Evolutionary conservation across 2,329 filamentous ascomycete genomes (phyloP).

Genomic region (Thielaviopsis cerberus): DNA sequence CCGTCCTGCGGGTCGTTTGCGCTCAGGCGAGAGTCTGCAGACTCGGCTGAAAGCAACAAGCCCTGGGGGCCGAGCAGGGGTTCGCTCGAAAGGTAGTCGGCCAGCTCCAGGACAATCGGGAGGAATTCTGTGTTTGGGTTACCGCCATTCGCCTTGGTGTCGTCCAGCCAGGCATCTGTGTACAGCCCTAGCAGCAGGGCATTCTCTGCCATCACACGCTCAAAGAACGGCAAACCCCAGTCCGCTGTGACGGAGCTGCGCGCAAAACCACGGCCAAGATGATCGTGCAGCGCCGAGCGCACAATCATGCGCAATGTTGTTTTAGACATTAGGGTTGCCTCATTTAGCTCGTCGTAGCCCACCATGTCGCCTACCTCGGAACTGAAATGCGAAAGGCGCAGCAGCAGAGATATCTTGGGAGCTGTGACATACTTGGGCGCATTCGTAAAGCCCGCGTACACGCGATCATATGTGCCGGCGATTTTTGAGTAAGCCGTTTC

Average conservation of each 20-base stretch:
- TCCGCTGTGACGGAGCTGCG: slow-evolving; percentile 79
- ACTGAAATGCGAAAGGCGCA: slow-evolving; percentile 56
- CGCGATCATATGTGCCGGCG: slow-evolving; percentile 56
- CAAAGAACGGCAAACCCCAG: slow-evolving; percentile 90
- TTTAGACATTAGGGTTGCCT: slow-evolving; percentile 61
- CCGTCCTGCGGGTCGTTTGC: slow-evolving; percentile 52
- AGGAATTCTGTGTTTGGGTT: slow-evolving; percentile 51
- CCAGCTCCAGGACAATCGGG: slow-evolving; percentile 62
- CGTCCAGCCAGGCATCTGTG: slow-evolving; percentile 62
- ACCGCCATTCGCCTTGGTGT: slow-evolving; percentile 15
- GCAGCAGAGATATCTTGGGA: slow-evolving; percentile 63
- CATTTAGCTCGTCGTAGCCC: slow-evolving; percentile 57
- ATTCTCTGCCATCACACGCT: slow-evolving; percentile 93
- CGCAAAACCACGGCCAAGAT: slow-evolving; percentile 37
- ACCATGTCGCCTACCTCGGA: slow-evolving; percentile 65
- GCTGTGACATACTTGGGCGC: slow-evolving; percentile 85
- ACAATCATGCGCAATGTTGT: slow-evolving; percentile 60
- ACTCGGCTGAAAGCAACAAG: slow-evolving; percentile 74
- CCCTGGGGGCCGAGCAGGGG: slow-evolving; percentile 50
- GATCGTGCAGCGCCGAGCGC: slow-evolving; percentile 35
- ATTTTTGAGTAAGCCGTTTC: slow-evolving; percentile 80
- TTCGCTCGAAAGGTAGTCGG: slow-evolving; percentile 61
- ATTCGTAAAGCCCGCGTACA: slow-evolving; percentile 60
- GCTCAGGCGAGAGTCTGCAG: slow-evolving; percentile 65
- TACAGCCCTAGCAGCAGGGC: slow-evolving; percentile 69